These are phyloP conservation scores for Lagenaria siceraria DNA, from an alignment of 306 rosid genomes.

Conservation along the genomic window DNA sequence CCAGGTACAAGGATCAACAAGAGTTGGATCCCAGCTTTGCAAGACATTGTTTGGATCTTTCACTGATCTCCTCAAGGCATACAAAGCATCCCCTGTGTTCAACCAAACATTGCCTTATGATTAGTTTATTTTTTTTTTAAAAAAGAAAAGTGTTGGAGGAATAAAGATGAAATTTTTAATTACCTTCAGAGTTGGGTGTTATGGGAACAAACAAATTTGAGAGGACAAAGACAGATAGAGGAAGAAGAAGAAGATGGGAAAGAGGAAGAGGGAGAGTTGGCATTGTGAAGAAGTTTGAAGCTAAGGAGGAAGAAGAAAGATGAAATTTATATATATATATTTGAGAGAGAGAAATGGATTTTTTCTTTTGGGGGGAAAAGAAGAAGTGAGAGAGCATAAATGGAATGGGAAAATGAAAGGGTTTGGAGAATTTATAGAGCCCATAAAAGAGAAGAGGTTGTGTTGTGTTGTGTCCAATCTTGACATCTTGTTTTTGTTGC, in stretches of 20 bases:
- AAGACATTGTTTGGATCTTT: slow-evolving; percentile 59
- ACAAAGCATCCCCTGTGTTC: slow-evolving; percentile 77
- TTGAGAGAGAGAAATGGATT: not conserved
- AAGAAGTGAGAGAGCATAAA: not conserved
- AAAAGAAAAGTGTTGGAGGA: not conserved
- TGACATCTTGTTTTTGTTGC: slow-evolving; percentile 2
- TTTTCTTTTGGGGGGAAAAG: not conserved
- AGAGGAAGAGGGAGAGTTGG: not conserved
- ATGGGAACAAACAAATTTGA: slow-evolving; percentile 16
- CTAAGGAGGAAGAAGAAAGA: not conserved
- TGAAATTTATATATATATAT: not conserved
- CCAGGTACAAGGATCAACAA: slow-evolving; percentile 94
- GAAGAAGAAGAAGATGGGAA: slow-evolving; percentile 12
- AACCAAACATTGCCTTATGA: not conserved
- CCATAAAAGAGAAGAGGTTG: slow-evolving; percentile 16
- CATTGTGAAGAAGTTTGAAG: not conserved
- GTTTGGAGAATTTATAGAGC: slow-evolving; percentile 37
- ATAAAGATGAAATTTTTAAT: too few relatives aligned
- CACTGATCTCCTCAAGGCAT: slow-evolving; percentile 58
- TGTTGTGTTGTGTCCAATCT: not conserved
- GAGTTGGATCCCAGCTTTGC: slow-evolving; percentile 80
- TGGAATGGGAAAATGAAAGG: not conserved
- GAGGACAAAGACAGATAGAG: slow-evolving; percentile 15
- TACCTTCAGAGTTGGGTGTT: slow-evolving; percentile 62
- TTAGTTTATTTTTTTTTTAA: not conserved